Conservation (phyloP, 805 yeast species). For the Diddensiella transvaalensis region DNA sequence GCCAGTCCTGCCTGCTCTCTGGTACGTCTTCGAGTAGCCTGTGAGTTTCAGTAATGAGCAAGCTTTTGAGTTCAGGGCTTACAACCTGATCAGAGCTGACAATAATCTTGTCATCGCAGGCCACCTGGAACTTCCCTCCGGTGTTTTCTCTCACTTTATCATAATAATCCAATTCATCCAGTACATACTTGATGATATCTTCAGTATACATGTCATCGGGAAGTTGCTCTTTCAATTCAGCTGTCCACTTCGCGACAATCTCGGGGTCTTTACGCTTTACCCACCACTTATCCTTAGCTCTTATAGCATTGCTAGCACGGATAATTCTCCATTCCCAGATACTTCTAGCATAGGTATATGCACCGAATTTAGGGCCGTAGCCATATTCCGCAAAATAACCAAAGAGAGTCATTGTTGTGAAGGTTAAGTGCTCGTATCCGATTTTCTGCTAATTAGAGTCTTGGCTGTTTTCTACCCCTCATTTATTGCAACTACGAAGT, state of each 20-base stretch:
- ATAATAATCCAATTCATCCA: slow-evolving; percentile 35
- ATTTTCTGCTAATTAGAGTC: no score
- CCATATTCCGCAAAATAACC: background rate
- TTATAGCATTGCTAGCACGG: background rate
- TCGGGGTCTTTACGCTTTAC: slow-evolving; percentile 26
- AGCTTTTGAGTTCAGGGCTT: slow-evolving; percentile 9
- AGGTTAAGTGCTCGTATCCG: no score
- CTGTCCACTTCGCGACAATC: slow-evolving; percentile 31
- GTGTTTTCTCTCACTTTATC: slow-evolving; percentile 19
- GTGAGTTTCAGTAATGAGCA: slow-evolving; percentile 16
- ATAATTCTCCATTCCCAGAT: background rate
- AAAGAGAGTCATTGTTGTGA: background rate
- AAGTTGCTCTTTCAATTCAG: slow-evolving; percentile 23
- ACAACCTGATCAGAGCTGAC: slow-evolving; percentile 27
- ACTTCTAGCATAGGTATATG: background rate
- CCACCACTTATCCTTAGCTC: slow-evolving; percentile 32
- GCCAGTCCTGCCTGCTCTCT: slow-evolving; percentile 33
- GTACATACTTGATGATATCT: slow-evolving; percentile 28
- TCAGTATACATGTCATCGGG: slow-evolving; percentile 14
- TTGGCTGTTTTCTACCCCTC: no score
- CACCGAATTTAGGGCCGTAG: background rate
- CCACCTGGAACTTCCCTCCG: slow-evolving; percentile 23
- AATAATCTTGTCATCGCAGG: slow-evolving; percentile 23
- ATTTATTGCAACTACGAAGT: no score
- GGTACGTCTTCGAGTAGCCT: slow-evolving; percentile 19